These are phyloP conservation scores for Leccinum disarticulatum DNA, from an alignment of 768 basidiomycete genomes.

Conservation along the genomic window DNA sequence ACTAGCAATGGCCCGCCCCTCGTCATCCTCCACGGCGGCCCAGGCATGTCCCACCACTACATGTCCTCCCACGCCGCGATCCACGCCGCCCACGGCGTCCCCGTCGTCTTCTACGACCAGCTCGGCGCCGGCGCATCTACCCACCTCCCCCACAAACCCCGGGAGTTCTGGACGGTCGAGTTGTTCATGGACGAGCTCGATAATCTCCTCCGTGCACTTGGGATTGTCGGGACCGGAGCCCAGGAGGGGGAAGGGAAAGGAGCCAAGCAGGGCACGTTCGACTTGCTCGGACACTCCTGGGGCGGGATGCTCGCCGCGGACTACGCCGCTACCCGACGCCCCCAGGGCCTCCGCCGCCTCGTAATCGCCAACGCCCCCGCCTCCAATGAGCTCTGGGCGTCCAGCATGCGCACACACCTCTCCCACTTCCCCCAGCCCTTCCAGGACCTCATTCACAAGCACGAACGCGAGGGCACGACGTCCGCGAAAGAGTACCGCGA, in stretches of 20 bases:
- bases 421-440: conserved; percentile 29
- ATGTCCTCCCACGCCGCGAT: conserved; percentile 37
- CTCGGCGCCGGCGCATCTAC: conserved; percentile 44
- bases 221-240: conserved; percentile 24
- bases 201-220: conserved; percentile 44
- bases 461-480: conserved; percentile 34
- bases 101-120: conserved; percentile 52
- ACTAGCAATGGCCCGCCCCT: conserved; percentile 15
- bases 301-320: conserved; percentile 49
- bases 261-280: conserved; percentile 31
- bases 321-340: conserved; percentile 37
- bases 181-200: conserved; percentile 54
- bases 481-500: conserved; percentile 33
- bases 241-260: too few relatives aligned
- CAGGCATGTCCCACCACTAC: conserved; percentile 32
- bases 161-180: conserved; percentile 43
- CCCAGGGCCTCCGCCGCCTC: conserved; percentile 38
- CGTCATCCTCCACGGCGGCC: conserved; percentile 47
- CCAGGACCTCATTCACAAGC: conserved; percentile 24
- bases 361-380: conserved; percentile 34
- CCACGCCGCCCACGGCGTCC: conserved; percentile 24
- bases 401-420: conserved; percentile 23
- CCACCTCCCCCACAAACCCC: conserved; percentile 38
- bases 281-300: conserved; percentile 56
- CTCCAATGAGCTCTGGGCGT: conserved; percentile 24